Conservation (phyloP, 495 filamentous ascomycete genomes). For the Chaetomidium leptoderma region DNA sequence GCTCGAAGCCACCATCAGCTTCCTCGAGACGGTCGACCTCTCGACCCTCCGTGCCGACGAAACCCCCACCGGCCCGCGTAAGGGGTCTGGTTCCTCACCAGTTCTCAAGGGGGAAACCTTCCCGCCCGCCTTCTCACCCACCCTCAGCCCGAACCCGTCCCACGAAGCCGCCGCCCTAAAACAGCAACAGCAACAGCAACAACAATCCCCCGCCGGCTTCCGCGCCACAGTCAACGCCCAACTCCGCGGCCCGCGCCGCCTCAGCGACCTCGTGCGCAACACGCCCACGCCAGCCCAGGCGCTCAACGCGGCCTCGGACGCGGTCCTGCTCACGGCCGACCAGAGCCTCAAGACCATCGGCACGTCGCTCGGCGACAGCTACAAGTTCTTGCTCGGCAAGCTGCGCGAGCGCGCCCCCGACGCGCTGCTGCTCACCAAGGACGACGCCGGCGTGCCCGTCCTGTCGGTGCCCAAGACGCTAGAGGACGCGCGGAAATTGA, state of each 20-base stretch:
- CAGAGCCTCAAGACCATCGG: conserved; percentile 87
- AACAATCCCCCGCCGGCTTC: conserved; percentile 28
- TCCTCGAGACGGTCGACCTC: conserved; percentile 96
- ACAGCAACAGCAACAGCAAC: conserved; percentile 38
- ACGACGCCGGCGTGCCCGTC: conserved; percentile 36
- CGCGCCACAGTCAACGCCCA: conserved; percentile 39
- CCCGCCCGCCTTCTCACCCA: conserved; percentile 45
- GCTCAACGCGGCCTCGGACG: conserved; percentile 76
- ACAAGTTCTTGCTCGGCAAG: conserved; percentile 89
- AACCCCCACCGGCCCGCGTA: conserved; percentile 55
- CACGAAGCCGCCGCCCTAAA: conserved; percentile 26
- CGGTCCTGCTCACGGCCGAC: conserved; percentile 80
- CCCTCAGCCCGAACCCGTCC: conserved; percentile 16
- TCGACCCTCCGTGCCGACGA: conserved; percentile 87
- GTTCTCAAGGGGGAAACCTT: conserved; percentile 50
- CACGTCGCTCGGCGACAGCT: conserved; percentile 79
- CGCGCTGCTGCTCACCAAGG: conserved; percentile 31
- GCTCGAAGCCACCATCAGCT: conserved; percentile 89
- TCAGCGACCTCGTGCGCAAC: conserved; percentile 77
- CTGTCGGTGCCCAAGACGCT: conserved; percentile 88
- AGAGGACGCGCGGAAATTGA: conserved; percentile 84
- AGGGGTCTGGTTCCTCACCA: conserved; percentile 47
- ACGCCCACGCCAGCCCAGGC: conserved; percentile 59
- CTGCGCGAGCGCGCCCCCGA: conserved; percentile 63
- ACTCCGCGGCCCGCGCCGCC: conserved; percentile 50